Base-by-base conservation (phyloP, 192 early-diverging fungal genomes). In the Umbelopsis ramanniana region DNA sequence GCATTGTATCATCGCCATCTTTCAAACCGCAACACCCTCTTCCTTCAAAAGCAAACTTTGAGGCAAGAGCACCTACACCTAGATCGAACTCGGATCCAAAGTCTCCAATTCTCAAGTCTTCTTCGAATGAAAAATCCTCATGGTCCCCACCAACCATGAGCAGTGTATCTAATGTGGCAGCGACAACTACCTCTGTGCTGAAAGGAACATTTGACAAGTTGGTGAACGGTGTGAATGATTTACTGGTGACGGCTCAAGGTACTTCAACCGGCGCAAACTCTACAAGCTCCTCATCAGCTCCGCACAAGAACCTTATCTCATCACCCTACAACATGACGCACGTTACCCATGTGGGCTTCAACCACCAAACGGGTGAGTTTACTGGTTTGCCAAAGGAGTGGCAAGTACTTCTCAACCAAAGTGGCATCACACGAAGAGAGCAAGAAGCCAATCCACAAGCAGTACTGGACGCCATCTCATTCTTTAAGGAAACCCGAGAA, bases 241-340 rank as follows among this genome's bases (percentile, higher is more conserved):
- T 68, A 23, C 17, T 68, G 6, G 46, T 48, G 15, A 68, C 67
- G 6, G 67, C 67, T 46, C 57, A 68, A 23, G 35, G 43, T 12
- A 21, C 67, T 33, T 17, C 22, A 24, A 68, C 14, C 22, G 22
- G 46, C 4, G 23, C 46, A 10, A 47, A 12, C 17, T 4, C 67
- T 17, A n/a, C 67, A 22, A 46, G 45, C 23, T 47, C 46, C 22
- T 37, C 26, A 9, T 40, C 57, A 17, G 57, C 33, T 29, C 57
- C 57, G 8, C 23, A 35, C 57, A 63, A 63, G 15, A 68, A 47
- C 35, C 46, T 29, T 19, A 94, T 97, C 55, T 96, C 94, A 9
- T 89, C 89, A 26, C 96, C 96, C 1, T 97, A 94, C 83, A 96
- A 97, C 78, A 93, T 95, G 11, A 90, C 95, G 38, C 96, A 97